These are phyloP conservation scores for Fusarium burgessii DNA, from an alignment of 2,329 filamentous ascomycete species.

Conservation along the genomic window DNA sequence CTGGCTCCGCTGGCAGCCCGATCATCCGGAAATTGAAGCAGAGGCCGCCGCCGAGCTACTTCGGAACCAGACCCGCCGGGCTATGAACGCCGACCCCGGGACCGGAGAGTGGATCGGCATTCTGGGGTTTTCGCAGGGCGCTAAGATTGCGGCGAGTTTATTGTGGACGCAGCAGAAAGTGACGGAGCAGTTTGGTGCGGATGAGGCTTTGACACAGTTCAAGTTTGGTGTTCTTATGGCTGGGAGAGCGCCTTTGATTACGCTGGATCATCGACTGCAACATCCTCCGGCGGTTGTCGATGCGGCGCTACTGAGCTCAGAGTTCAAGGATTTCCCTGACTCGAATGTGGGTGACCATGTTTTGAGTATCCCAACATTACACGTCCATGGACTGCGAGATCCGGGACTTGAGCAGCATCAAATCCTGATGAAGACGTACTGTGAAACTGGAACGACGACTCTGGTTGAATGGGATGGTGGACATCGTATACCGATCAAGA, in stretches of 20 bases:
- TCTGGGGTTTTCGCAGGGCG: constrained; percentile 76
- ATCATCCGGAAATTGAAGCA: constrained; percentile 66
- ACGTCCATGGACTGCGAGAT: constrained; percentile 66
- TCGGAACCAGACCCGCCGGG: constrained; percentile 53
- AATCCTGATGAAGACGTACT: constrained; percentile 69
- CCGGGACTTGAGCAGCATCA: constrained; percentile 66
- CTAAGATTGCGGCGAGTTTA: constrained; percentile 70
- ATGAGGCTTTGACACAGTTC: constrained; percentile 44
- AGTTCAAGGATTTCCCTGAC: constrained; percentile 57
- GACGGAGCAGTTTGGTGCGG: constrained; percentile 50
- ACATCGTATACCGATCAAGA: constrained; percentile 78
- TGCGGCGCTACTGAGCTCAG: constrained; percentile 38
- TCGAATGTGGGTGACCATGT: constrained; percentile 57
- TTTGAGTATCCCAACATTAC: constrained; percentile 51
- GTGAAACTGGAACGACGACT: constrained; percentile 62
- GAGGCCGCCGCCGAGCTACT: constrained; percentile 55
- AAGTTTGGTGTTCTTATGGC: constrained; percentile 54
- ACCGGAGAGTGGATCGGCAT: constrained; percentile 70
- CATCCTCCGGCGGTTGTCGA: constrained; percentile 62
- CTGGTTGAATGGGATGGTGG: constrained; percentile 80
- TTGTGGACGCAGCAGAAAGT: constrained; percentile 72
- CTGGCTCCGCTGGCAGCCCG: constrained; percentile 71
- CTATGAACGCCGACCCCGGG: constrained; percentile 67
- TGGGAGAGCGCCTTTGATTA: constrained; percentile 50
- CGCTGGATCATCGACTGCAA: constrained; percentile 56